Conservation (phyloP, 805 yeast species). For the Starmera pachycereana region DNA sequence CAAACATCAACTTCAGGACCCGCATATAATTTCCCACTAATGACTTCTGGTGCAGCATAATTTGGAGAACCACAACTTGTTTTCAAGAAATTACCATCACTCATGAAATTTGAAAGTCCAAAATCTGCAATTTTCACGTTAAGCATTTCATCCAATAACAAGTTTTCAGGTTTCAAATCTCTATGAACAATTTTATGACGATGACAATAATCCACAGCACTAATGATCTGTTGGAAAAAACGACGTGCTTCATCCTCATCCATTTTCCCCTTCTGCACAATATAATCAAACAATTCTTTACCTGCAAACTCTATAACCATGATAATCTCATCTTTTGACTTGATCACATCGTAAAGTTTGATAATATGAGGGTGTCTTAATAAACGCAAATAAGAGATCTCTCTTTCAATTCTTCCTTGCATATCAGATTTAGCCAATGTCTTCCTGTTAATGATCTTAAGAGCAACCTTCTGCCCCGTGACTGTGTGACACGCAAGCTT, state of each 20-base stretch:
- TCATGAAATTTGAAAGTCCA: slow-evolving; percentile 91
- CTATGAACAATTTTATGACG: slow-evolving; percentile 94
- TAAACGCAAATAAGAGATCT: slow-evolving; percentile 78
- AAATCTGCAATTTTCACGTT: slow-evolving; percentile 96
- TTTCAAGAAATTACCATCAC: slow-evolving; percentile 91
- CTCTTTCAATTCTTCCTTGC: slow-evolving; percentile 96
- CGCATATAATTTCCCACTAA: slow-evolving; percentile 87
- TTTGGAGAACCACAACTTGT: slow-evolving; percentile 96
- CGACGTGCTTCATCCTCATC: slow-evolving; percentile 85
- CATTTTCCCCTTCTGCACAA: slow-evolving; percentile 90
- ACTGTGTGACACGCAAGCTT: slow-evolving; percentile 83
- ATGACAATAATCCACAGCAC: slow-evolving; percentile 95
- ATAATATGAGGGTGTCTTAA: slow-evolving; percentile 94
- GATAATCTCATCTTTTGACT: slow-evolving; percentile 88
- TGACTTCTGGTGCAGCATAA: slow-evolving; percentile 96
- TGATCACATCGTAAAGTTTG: slow-evolving; percentile 89
- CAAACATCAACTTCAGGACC: slow-evolving; percentile 98
- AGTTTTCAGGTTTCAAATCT: slow-evolving; percentile 92
- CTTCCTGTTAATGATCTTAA: slow-evolving; percentile 85
- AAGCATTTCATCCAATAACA: slow-evolving; percentile 77
- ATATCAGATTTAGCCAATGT: slow-evolving; percentile 90
- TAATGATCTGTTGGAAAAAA: slow-evolving; percentile 91
- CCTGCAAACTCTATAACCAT: slow-evolving; percentile 98
- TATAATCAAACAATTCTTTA: slow-evolving; percentile 91
- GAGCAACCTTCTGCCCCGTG: slow-evolving; percentile 87